Evolutionary conservation across 2,329 filamentous ascomycete species (phyloP).

Genomic region (Epichloe brachyelytri): DNA sequence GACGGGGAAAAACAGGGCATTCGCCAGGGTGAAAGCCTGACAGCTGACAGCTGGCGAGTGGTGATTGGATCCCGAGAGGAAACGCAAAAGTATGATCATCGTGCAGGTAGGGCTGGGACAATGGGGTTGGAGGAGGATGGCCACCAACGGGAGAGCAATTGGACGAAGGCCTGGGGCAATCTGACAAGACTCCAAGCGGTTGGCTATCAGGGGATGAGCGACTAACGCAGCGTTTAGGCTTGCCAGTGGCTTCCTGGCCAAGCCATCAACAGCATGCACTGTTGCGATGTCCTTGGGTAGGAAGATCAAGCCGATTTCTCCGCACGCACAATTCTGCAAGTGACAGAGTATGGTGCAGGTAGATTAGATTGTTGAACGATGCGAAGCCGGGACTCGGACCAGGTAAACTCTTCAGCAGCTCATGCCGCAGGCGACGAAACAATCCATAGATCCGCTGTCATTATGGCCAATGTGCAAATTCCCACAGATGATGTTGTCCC

Average conservation of each 20-base stretch:
- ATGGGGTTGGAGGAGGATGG: background rate
- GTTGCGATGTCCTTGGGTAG: background rate
- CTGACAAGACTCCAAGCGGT: background rate
- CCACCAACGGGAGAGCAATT: background rate
- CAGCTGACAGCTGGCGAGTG: conserved; percentile 5
- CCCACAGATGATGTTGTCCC: background rate
- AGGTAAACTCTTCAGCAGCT: background rate
- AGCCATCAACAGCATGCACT: background rate
- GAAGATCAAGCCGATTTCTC: background rate
- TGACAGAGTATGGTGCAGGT: background rate
- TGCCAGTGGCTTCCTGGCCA: conserved; percentile 1
- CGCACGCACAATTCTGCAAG: background rate
- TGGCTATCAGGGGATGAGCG: background rate
- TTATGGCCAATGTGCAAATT: background rate
- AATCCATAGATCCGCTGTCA: background rate
- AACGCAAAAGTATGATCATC: background rate
- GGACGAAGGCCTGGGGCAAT: background rate
- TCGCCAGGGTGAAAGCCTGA: background rate
- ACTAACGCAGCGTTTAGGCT: conserved; percentile 1
- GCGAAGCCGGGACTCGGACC: background rate
- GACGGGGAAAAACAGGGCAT: background rate
- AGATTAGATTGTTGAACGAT: background rate
- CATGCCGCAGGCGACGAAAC: background rate
- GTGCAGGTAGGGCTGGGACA: background rate
- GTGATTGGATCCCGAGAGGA: conserved; percentile 4